Conservation (phyloP, 305 asterid species). For the Stenogyne calaminthoides region DNA sequence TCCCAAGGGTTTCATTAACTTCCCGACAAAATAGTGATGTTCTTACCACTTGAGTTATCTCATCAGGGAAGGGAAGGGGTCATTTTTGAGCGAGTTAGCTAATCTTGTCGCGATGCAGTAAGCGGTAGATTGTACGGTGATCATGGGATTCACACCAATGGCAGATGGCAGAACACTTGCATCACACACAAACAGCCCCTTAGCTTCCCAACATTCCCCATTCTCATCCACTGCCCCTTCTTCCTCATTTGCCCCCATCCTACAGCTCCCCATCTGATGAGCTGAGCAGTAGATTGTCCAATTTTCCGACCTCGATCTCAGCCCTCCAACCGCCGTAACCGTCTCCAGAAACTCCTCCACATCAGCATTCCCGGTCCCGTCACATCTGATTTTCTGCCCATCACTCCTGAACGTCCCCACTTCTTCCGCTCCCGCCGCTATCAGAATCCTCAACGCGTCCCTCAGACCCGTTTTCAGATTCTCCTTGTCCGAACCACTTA, state of each 20-base stretch:
- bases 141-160: constrained; percentile 86
- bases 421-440: constrained; percentile 85
- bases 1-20: no score
- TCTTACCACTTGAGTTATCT: no score
- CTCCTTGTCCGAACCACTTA: constrained; percentile 51
- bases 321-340: constrained; percentile 60
- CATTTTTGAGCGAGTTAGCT: constrained; percentile 40
- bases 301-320: constrained; percentile 43
- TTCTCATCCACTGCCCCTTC: constrained; percentile 74
- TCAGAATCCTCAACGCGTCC: constrained; percentile 63
- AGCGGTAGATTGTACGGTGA: constrained; percentile 83
- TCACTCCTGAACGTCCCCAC: constrained; percentile 87
- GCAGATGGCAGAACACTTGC: constrained; percentile 84
- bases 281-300: constrained; percentile 76
- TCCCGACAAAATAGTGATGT: no score
- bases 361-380: constrained; percentile 47
- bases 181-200: constrained; percentile 79
- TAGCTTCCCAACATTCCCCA: constrained; percentile 90
- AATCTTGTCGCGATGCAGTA: constrained; percentile 68
- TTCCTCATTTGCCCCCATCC: constrained; percentile 64
- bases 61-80: neutral
- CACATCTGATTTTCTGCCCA: constrained; percentile 66
- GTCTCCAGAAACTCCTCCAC: constrained; percentile 72
- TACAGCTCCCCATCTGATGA: constrained; percentile 91
- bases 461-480: constrained; percentile 71